Evolutionary conservation across 2,329 filamentous ascomycete species (phyloP).

Genomic region (Ploettnerulaceae sp.): DNA sequence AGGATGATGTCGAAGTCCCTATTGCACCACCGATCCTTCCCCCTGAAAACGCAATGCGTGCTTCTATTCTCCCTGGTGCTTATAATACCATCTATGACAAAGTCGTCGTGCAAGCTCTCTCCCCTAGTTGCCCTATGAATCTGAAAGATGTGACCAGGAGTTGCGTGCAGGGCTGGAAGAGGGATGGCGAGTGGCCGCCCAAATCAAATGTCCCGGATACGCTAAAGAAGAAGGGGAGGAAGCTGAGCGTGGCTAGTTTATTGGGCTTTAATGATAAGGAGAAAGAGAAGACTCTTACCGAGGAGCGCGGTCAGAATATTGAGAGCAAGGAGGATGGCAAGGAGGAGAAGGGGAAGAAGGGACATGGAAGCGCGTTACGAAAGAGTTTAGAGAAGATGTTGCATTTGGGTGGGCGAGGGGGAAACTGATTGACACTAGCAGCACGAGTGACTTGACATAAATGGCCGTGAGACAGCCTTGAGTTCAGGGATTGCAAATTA

Average conservation of each 20-base stretch:
- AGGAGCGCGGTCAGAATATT: too few relatives aligned
- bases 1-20: slow-evolving; percentile 47
- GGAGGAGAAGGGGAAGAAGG: too few relatives aligned
- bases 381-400: too few relatives aligned
- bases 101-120: slow-evolving; percentile 72
- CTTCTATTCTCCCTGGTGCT: slow-evolving; percentile 65
- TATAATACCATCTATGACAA: slow-evolving; percentile 88
- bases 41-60: slow-evolving; percentile 67
- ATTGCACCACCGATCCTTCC: slow-evolving; percentile 70
- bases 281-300: slow-evolving; percentile 10
- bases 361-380: too few relatives aligned
- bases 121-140: slow-evolving; percentile 85
- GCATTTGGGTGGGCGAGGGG: too few relatives aligned
- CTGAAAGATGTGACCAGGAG: slow-evolving; percentile 73
- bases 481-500: too few relatives aligned
- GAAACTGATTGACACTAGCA: too few relatives aligned
- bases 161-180: slow-evolving; percentile 87
- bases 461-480: too few relatives aligned
- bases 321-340: too few relatives aligned
- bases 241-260: slow-evolving; percentile 29
- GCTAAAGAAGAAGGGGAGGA: slow-evolving; percentile 24
- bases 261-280: slow-evolving; percentile 26
- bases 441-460: too few relatives aligned
- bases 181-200: slow-evolving; percentile 89
- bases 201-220: slow-evolving; percentile 45